phyloP scores from a whole-genome alignment of 768 basidiomycete genomes.

The Rhodotorula kratochvilovae region DNA sequence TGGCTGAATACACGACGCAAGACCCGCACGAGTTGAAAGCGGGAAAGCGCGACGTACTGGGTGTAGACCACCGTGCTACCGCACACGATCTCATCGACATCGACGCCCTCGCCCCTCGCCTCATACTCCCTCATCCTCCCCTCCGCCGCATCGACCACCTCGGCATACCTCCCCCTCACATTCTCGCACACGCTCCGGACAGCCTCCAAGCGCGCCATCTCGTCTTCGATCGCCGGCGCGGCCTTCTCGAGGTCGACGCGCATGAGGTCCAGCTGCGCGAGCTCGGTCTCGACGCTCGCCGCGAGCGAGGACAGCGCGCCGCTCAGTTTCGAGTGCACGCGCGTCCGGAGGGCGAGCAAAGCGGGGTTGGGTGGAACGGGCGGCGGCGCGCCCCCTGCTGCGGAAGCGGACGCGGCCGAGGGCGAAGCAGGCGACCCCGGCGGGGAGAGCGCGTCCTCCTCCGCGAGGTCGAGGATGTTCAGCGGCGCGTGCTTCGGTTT shows the following conservation, averaged over 20 bases:
- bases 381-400: constrained; percentile 50
- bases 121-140: constrained; percentile 70
- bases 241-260: constrained; percentile 80
- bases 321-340: constrained; percentile 68
- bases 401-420: background rate
- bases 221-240: constrained; percentile 89
- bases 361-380: constrained; percentile 87
- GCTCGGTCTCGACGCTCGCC: constrained; percentile 54
- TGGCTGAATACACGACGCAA: background rate
- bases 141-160: constrained; percentile 64
- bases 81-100: constrained; percentile 94
- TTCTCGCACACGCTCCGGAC: constrained; percentile 83
- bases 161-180: constrained; percentile 65
- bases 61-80: constrained; percentile 93
- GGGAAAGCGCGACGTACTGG: constrained; percentile 61
- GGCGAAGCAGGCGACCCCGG: background rate
- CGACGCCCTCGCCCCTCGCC: constrained; percentile 71
- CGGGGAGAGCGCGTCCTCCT: constrained; percentile 7
- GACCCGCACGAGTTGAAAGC: no score
- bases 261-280: constrained; percentile 64
- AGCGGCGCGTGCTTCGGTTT: constrained; percentile 1
- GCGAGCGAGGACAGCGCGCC: constrained; percentile 56
- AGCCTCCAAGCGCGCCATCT: constrained; percentile 89
- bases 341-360: constrained; percentile 69
- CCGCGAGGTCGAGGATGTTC: constrained; percentile 34